phyloP scores from a whole-genome alignment of 2,329 filamentous ascomycete genomes.

The Knufia fluminis region DNA sequence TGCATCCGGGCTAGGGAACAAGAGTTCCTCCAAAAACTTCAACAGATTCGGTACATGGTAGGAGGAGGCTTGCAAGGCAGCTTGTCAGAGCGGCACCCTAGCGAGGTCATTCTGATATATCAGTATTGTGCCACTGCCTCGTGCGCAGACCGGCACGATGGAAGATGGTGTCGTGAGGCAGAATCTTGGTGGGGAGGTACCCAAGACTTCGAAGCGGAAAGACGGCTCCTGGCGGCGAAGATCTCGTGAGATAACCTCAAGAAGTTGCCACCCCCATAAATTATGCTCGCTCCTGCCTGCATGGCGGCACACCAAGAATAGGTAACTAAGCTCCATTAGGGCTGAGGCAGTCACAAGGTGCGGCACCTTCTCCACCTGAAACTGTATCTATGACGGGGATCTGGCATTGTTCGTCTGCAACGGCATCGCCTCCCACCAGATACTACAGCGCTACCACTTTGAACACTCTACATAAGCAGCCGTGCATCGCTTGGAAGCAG shows the following conservation, averaged over 20 bases:
- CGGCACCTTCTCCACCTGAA: background rate
- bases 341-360: background rate
- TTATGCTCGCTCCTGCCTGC: background rate
- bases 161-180: too few relatives aligned
- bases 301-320: background rate
- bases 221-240: background rate
- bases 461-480: slow-evolving; percentile 4
- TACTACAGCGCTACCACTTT: background rate
- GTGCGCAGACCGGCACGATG: too few relatives aligned
- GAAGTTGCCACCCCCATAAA: too few relatives aligned
- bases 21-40: background rate
- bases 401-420: background rate
- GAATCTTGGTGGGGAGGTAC: too few relatives aligned
- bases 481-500: background rate
- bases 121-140: too few relatives aligned
- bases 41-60: background rate
- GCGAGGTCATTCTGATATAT: too few relatives aligned
- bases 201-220: too few relatives aligned
- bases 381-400: background rate
- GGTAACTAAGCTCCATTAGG: background rate
- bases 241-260: background rate
- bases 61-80: too few relatives aligned
- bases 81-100: too few relatives aligned
- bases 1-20: background rate
- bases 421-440: background rate